Evolutionary conservation across 2,329 filamentous ascomycete genomes (phyloP).

Genomic region (Lomentospora prolificans): DNA sequence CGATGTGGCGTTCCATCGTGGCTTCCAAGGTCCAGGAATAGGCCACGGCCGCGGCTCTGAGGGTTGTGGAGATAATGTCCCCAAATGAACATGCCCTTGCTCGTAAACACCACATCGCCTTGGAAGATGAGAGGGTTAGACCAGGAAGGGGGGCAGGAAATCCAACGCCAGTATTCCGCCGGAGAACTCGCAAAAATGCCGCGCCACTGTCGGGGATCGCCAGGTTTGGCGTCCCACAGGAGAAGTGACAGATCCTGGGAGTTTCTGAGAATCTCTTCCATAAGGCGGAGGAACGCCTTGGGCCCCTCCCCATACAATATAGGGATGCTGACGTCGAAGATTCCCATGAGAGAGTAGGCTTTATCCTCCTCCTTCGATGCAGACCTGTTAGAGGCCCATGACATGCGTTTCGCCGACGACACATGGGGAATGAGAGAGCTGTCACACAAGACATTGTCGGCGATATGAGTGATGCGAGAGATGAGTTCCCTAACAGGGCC

Average conservation of each 20-base stretch:
- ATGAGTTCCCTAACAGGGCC: slow-evolving; percentile 11
- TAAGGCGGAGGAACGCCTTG: slow-evolving; percentile 22
- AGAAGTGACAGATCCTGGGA: slow-evolving; percentile 26
- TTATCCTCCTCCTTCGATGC: slow-evolving; percentile 18
- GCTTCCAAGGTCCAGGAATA: slow-evolving; percentile 2
- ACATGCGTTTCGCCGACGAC: slow-evolving; percentile 15
- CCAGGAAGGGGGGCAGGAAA: not conserved
- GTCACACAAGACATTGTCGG: slow-evolving; percentile 12
- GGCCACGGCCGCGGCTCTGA: not conserved
- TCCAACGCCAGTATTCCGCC: not conserved
- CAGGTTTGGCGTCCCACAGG: slow-evolving; percentile 13
- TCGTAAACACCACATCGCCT: not conserved
- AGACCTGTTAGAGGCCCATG: slow-evolving; percentile 17
- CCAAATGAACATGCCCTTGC: not conserved
- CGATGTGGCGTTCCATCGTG: not conserved
- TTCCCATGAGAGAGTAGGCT: slow-evolving; percentile 20
- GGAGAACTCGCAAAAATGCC: slow-evolving; percentile 3
- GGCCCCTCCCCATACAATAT: slow-evolving; percentile 20
- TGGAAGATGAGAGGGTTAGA: not conserved
- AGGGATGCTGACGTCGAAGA: slow-evolving; percentile 20
- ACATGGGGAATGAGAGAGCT: slow-evolving; percentile 4
- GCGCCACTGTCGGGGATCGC: not conserved
- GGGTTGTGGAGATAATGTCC: not conserved
- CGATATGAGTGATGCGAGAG: slow-evolving; percentile 15
- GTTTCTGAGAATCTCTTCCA: slow-evolving; percentile 23